Evolutionary conservation across 2,329 filamentous ascomycete species (phyloP).

Genomic region (Atkinsonella hypoxylon): DNA sequence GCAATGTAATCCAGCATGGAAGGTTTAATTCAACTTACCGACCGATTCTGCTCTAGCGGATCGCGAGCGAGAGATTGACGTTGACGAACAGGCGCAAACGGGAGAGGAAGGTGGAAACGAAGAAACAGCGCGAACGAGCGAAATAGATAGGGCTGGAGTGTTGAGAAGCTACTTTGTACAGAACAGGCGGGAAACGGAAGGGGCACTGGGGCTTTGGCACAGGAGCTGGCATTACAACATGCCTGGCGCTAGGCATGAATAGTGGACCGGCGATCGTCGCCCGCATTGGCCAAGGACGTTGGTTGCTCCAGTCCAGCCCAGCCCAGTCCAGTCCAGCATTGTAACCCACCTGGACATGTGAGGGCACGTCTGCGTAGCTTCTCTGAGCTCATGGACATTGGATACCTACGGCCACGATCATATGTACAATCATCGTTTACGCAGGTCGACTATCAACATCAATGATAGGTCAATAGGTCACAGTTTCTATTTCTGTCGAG

Average conservation of each 20-base stretch:
- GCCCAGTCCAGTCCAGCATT: no score
- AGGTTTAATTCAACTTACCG: slow-evolving; percentile 2
- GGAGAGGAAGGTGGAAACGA: neutral
- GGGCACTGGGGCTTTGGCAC: neutral
- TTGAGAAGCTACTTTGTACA: neutral
- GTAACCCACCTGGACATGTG: no score
- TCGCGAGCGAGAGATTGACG: slow-evolving; percentile 1
- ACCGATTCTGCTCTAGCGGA: neutral
- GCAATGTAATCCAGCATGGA: neutral
- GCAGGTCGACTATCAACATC: no score
- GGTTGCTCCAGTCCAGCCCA: no score
- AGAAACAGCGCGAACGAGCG: neutral
- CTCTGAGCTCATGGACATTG: no score
- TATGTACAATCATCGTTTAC: no score
- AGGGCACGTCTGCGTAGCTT: no score
- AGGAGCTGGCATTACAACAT: no score
- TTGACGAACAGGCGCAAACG: slow-evolving; percentile 1
- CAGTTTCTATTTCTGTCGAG: neutral
- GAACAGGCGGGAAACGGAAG: neutral
- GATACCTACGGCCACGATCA: no score
- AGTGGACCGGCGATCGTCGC: no score
- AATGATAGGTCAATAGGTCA: neutral
- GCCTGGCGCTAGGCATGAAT: no score
- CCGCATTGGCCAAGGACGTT: no score
- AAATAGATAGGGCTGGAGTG: neutral